Conservation (phyloP, 2,329 filamentous ascomycete species). For the Pseudocercospora eumusae region DNA sequence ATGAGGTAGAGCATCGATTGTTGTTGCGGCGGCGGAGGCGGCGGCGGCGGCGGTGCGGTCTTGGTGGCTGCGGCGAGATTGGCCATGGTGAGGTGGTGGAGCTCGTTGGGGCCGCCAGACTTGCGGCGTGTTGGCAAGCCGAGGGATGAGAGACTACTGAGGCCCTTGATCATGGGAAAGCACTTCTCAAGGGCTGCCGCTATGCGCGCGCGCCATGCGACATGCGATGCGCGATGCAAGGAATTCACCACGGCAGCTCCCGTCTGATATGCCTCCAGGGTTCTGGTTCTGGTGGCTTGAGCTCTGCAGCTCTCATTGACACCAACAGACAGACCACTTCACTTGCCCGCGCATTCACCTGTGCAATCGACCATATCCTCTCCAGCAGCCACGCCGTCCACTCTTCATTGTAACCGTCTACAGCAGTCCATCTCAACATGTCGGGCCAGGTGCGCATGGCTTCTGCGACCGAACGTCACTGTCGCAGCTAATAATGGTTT, state of each 20-base stretch:
- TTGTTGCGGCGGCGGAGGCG: no score
- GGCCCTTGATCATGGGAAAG: constrained; percentile 13
- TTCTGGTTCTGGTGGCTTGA: neutral
- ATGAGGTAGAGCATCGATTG: constrained; percentile 49
- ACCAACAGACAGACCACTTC: constrained; percentile 3
- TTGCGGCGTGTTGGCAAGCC: constrained; percentile 28
- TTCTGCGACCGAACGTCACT: neutral
- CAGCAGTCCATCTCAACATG: constrained; percentile 26
- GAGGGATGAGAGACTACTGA: constrained; percentile 16
- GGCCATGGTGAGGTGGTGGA: constrained; percentile 13
- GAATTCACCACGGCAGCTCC: neutral
- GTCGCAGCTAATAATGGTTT: constrained; percentile 1
- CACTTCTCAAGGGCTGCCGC: neutral
- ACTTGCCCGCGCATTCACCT: neutral
- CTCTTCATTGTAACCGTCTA: neutral
- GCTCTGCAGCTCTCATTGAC: constrained; percentile 10
- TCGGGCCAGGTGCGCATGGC: constrained; percentile 31
- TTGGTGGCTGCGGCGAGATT: constrained; percentile 19
- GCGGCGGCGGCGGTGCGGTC: constrained; percentile 21
- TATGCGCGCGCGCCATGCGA: neutral
- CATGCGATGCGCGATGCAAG: constrained; percentile 7
- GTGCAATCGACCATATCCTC: neutral
- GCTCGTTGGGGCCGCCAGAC: constrained; percentile 19
- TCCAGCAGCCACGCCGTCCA: neutral
- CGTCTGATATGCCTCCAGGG: neutral